Conservation (phyloP, 2,329 filamentous ascomycete species). For the Stagonosporopsis rhizophila region DNA sequence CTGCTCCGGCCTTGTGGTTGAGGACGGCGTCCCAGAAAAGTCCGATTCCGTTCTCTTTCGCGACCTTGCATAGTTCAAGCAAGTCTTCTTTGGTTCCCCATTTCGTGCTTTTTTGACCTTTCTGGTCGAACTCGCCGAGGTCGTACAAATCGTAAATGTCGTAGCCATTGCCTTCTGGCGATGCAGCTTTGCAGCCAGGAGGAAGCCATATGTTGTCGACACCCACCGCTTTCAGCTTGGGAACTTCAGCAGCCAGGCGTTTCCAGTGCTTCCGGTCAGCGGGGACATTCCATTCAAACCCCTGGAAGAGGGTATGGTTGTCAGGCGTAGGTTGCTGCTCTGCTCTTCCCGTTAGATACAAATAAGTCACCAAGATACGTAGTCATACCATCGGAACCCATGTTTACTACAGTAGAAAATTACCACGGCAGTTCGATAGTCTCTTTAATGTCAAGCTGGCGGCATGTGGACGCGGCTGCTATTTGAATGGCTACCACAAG, state of each 20-base stretch:
- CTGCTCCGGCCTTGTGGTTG: slow-evolving; percentile 75
- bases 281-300: slow-evolving; percentile 76
- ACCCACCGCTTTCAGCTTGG: slow-evolving; percentile 65
- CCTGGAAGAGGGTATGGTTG: slow-evolving; percentile 66
- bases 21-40: slow-evolving; percentile 75
- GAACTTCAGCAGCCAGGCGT: slow-evolving; percentile 61
- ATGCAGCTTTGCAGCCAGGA: slow-evolving; percentile 72
- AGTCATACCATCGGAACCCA: slow-evolving; percentile 38
- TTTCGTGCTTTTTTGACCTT: slow-evolving; percentile 68
- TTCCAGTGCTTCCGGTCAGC: slow-evolving; percentile 67
- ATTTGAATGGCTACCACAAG: slow-evolving; percentile 7
- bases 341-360: slow-evolving; percentile 22
- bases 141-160: slow-evolving; percentile 72
- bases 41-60: slow-evolving; percentile 62
- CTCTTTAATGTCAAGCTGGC: neutral
- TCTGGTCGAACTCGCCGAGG: slow-evolving; percentile 76
- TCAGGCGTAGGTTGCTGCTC: slow-evolving; percentile 42
- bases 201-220: slow-evolving; percentile 68
- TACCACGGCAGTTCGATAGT: neutral
- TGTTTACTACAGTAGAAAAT: slow-evolving; percentile 13
- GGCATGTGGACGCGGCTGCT: neutral
- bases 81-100: slow-evolving; percentile 73
- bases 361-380: neutral
- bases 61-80: slow-evolving; percentile 58
- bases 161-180: slow-evolving; percentile 67